Conservation (phyloP, 1,284 basidiomycete species). For the Hypsizygus ulmarius region DNA sequence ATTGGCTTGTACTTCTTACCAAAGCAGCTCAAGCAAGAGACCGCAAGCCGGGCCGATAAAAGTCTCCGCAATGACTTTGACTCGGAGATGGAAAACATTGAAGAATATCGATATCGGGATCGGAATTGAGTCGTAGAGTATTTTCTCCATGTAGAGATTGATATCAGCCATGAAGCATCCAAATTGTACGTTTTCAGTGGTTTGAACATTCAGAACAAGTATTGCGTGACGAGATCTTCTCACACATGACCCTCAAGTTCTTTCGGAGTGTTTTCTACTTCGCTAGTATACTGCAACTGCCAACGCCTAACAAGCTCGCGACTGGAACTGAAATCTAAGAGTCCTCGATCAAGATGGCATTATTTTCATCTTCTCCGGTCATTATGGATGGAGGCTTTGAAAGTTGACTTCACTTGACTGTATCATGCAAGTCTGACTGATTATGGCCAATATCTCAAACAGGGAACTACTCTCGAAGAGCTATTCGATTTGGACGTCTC, state of each 20-base stretch:
- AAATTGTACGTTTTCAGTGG: neutral
- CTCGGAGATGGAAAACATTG: conserved; percentile 12
- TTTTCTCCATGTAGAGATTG: too few relatives aligned
- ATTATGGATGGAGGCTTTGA: conserved; percentile 63
- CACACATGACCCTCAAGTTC: too few relatives aligned
- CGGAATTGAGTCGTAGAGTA: neutral
- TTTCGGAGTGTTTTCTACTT: too few relatives aligned
- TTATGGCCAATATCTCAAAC: neutral
- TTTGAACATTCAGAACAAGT: neutral
- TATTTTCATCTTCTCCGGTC: conserved; percentile 23
- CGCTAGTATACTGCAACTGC: too few relatives aligned
- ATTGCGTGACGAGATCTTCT: too few relatives aligned
- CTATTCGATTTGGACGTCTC: conserved; percentile 51
- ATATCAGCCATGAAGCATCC: neutral
- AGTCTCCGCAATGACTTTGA: conserved; percentile 9
- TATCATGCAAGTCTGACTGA: conserved; percentile 2
- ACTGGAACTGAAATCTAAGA: too few relatives aligned
- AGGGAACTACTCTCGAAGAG: conserved; percentile 70
- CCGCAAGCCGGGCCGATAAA: neutral
- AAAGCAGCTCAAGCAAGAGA: conserved; percentile 46
- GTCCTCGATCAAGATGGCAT: conserved; percentile 8
- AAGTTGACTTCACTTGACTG: conserved; percentile 20
- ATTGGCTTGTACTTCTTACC: conserved; percentile 46
- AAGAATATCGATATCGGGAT: conserved; percentile 16
- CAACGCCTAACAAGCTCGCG: neutral